Conservation (phyloP, 768 basidiomycete genomes). For the Russula sp. region DNA sequence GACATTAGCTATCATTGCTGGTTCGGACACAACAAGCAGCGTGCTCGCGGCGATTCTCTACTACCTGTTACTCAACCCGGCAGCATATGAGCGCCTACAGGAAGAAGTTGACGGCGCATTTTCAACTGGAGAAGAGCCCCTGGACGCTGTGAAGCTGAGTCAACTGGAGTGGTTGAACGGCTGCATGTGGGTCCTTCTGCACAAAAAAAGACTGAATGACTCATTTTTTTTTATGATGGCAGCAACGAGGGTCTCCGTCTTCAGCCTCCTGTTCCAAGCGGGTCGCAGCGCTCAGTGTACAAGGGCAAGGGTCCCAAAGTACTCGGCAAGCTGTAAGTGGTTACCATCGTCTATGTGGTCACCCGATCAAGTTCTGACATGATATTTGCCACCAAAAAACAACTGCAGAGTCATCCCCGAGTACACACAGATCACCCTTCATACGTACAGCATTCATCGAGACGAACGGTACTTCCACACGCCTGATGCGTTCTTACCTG, state of each 20-base stretch:
- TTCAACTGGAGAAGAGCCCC: constrained; percentile 21
- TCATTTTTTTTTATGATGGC: too few species aligned
- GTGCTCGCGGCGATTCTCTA: constrained; percentile 38
- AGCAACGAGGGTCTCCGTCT: too few species aligned
- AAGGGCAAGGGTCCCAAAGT: constrained; percentile 38
- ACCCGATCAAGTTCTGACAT: background rate
- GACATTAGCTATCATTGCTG: constrained; percentile 42
- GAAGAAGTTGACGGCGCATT: constrained; percentile 23
- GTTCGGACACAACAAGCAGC: constrained; percentile 45
- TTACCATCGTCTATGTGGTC: background rate
- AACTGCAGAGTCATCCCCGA: constrained; percentile 19
- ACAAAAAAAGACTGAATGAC: background rate
- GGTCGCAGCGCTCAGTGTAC: constrained; percentile 44
- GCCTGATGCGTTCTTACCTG: constrained; percentile 23
- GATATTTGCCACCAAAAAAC: too few species aligned
- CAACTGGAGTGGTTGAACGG: constrained; percentile 24
- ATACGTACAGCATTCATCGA: constrained; percentile 28
- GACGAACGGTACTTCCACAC: constrained; percentile 21
- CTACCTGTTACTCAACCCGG: constrained; percentile 39
- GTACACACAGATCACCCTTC: constrained; percentile 20
- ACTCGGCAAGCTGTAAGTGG: constrained; percentile 15
- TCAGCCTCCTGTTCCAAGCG: constrained; percentile 47
- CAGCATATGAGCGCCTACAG: constrained; percentile 19
- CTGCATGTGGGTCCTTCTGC: constrained; percentile 22
- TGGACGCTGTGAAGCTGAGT: constrained; percentile 20